Conservation (phyloP, 257 asterid species). For the Linaria vulgaris region DNA sequence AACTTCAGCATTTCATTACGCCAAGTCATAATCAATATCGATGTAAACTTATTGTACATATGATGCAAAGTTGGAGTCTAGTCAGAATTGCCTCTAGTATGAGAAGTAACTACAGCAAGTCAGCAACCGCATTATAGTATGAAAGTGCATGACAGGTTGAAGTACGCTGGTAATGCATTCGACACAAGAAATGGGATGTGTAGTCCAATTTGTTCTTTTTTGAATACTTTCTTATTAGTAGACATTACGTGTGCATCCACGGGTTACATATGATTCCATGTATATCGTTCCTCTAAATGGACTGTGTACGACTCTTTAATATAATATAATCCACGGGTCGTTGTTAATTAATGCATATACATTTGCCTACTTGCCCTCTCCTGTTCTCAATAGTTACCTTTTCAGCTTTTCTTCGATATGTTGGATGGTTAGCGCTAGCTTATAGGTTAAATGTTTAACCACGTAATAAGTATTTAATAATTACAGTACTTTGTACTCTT, state of each 20-base stretch:
- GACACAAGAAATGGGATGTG: conserved; percentile 32
- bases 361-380: conserved; percentile 12
- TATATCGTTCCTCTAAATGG: conserved; percentile 11
- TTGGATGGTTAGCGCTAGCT: conserved; percentile 16
- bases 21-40: background rate
- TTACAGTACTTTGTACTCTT: no score
- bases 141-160: background rate
- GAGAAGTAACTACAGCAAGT: background rate
- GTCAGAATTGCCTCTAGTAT: conserved; percentile 24
- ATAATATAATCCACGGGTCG: background rate
- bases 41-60: background rate
- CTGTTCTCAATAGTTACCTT: conserved; percentile 6
- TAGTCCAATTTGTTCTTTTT: conserved; percentile 21
- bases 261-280: conserved; percentile 12
- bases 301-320: background rate
- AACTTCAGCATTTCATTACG: no score
- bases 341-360: background rate
- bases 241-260: conserved; percentile 28
- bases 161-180: conserved; percentile 28
- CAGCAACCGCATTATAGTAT: background rate
- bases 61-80: conserved; percentile 14
- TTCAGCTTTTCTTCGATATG: conserved; percentile 6
- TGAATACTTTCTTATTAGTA: conserved; percentile 4
- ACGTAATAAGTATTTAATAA: no score
- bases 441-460: background rate